Conservation (phyloP, 2,329 filamentous ascomycete genomes). For the Penicillium sp. region DNA sequence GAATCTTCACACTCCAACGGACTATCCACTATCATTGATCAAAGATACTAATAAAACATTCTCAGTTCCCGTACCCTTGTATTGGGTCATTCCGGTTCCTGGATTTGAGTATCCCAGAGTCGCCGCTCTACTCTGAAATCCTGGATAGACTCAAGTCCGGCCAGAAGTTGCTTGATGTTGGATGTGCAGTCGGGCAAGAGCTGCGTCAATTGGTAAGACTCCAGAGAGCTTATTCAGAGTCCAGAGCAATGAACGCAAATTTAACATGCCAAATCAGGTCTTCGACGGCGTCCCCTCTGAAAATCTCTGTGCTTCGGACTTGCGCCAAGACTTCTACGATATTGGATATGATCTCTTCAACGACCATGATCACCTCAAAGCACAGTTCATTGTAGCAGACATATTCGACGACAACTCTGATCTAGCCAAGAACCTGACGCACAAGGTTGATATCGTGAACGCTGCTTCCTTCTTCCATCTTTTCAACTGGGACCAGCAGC, state of each 20-base stretch:
- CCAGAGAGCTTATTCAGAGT: not conserved
- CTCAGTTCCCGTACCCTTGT: conserved; percentile 26
- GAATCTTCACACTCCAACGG: not conserved
- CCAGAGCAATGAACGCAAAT: not conserved
- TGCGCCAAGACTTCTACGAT: conserved; percentile 52
- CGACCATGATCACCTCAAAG: conserved; percentile 42
- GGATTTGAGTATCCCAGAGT: conserved; percentile 21
- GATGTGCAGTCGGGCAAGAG: conserved; percentile 26
- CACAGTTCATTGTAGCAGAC: conserved; percentile 44
- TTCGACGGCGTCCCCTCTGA: conserved; percentile 50
- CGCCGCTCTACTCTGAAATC: conserved; percentile 21
- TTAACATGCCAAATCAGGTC: conserved; percentile 6
- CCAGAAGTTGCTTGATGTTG: conserved; percentile 23
- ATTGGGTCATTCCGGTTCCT: conserved; percentile 24
- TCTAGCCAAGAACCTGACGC: conserved; percentile 25
- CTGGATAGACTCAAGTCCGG: conserved; percentile 21
- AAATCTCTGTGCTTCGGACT: conserved; percentile 52
- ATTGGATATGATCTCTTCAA: conserved; percentile 65
- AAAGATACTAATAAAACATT: not conserved
- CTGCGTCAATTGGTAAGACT: conserved; percentile 20
- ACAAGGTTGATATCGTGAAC: conserved; percentile 41
- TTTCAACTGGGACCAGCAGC: conserved; percentile 35
- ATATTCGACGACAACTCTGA: conserved; percentile 34
- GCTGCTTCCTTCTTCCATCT: conserved; percentile 45
- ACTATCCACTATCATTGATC: too few relatives aligned